Evolutionary conservation across 1,284 basidiomycete genomes (phyloP).

Genomic region (Cryptococcus wingfieldii): DNA sequence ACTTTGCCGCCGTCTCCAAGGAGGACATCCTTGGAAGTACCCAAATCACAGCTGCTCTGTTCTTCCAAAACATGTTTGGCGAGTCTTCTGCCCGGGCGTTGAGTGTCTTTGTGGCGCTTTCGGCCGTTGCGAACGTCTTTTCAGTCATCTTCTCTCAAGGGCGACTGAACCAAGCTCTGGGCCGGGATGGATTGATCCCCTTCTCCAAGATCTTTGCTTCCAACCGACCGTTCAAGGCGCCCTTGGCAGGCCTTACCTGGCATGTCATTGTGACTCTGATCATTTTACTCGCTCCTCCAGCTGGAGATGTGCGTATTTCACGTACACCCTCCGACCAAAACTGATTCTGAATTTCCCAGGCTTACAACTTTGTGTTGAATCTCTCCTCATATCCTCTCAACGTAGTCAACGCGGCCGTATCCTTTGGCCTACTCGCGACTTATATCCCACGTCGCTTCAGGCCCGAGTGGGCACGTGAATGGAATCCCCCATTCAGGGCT

Average conservation of each 20-base stretch:
- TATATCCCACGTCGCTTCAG: too few relatives aligned
- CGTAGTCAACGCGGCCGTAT: too few relatives aligned
- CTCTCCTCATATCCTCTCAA: too few relatives aligned
- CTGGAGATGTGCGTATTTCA: constrained; percentile 48
- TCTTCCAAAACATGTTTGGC: constrained; percentile 47
- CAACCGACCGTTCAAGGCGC: constrained; percentile 41
- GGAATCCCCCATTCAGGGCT: too few relatives aligned
- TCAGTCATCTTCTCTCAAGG: not conserved
- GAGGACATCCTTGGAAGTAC: constrained; percentile 38
- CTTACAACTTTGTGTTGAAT: too few relatives aligned
- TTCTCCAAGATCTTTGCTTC: constrained; percentile 37
- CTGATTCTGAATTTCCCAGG: too few relatives aligned
- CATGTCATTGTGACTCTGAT: constrained; percentile 55
- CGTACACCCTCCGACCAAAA: too few relatives aligned
- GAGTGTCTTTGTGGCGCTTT: constrained; percentile 45
- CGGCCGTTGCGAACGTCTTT: constrained; percentile 25
- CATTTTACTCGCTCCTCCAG: constrained; percentile 56
- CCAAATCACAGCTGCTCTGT: constrained; percentile 42
- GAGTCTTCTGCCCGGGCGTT: constrained; percentile 31
- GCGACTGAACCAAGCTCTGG: not conserved
- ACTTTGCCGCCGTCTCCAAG: constrained; percentile 47
- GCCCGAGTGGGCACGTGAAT: too few relatives aligned
- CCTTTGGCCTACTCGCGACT: too few relatives aligned
- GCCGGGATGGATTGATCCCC: constrained; percentile 42
- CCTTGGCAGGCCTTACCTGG: constrained; percentile 50